Percentiles rank a stretch among this genome's conserved stretches.
Conservation (phyloP, 2,329 filamentous ascomycete genomes). For the Monilinia laxa region DNA sequence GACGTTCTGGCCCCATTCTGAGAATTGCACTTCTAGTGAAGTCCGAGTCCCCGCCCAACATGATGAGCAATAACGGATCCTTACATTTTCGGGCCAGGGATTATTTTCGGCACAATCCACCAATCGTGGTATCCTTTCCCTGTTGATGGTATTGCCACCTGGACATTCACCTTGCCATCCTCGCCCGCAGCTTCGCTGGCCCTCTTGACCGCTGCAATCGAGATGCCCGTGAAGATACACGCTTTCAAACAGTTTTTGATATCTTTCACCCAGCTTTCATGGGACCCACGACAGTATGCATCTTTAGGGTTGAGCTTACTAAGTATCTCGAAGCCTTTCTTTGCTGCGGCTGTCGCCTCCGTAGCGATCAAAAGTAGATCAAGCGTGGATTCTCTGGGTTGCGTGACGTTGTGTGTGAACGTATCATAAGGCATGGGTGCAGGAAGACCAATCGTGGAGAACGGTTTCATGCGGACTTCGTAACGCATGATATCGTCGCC, state of each 20-base stretch:
- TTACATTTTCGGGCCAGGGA: conserved; percentile 14
- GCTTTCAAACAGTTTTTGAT: conserved; percentile 63
- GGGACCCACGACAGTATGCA: conserved; percentile 55
- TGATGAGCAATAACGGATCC: background rate
- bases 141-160: conserved; percentile 52
- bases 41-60: conserved; percentile 10
- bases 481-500: conserved; percentile 58
- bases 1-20: background rate
- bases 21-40: background rate
- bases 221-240: conserved; percentile 69
- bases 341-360: conserved; percentile 42
- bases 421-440: conserved; percentile 56
- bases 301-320: conserved; percentile 52
- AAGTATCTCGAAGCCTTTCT: conserved; percentile 57
- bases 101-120: conserved; percentile 58
- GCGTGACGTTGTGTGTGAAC: conserved; percentile 47
- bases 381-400: conserved; percentile 42
- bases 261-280: conserved; percentile 61
- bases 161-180: conserved; percentile 42
- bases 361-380: conserved; percentile 41
- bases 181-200: conserved; percentile 46
- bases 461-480: conserved; percentile 71
- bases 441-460: conserved; percentile 58
- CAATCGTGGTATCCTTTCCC: conserved; percentile 61
- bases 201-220: conserved; percentile 60